Evolutionary conservation across 1,284 basidiomycete genomes (phyloP).

Genomic region (Meira nashicola): DNA sequence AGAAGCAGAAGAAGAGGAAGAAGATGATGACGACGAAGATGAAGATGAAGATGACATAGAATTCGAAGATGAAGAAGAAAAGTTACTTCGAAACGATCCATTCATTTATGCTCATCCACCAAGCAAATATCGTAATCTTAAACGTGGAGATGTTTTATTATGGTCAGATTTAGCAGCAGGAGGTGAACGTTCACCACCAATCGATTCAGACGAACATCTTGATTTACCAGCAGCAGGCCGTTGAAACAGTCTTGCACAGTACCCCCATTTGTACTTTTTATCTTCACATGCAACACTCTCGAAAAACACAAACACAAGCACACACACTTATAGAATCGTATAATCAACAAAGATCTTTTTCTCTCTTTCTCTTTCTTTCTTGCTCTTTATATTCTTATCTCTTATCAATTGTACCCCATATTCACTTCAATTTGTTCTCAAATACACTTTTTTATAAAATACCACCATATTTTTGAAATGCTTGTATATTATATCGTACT

Average conservation of each 20-base stretch:
- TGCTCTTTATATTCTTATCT: too few species aligned
- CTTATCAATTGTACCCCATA: too few species aligned
- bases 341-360: too few species aligned
- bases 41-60: conserved; percentile 21
- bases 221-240: conserved; percentile 33
- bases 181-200: conserved; percentile 59
- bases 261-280: conserved; percentile 1
- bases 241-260: conserved; percentile 4
- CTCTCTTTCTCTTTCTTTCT: too few species aligned
- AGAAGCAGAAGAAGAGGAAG: conserved; percentile 1
- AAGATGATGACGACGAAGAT: conserved; percentile 18
- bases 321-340: too few species aligned
- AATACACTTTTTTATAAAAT: too few species aligned
- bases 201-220: conserved; percentile 39
- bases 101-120: not conserved
- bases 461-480: too few species aligned
- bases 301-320: too few species aligned
- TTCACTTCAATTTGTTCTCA: too few species aligned
- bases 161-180: conserved; percentile 71
- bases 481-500: too few species aligned
- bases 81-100: not conserved
- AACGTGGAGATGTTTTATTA: conserved; percentile 65
- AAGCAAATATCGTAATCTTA: conserved; percentile 53
- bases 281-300: not conserved
- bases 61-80: conserved; percentile 25